Percentiles rank a stretch among this genome's conserved stretches.
phyloP scores from a whole-genome alignment of 1,284 basidiomycete species.

The Somion occarium region DNA sequence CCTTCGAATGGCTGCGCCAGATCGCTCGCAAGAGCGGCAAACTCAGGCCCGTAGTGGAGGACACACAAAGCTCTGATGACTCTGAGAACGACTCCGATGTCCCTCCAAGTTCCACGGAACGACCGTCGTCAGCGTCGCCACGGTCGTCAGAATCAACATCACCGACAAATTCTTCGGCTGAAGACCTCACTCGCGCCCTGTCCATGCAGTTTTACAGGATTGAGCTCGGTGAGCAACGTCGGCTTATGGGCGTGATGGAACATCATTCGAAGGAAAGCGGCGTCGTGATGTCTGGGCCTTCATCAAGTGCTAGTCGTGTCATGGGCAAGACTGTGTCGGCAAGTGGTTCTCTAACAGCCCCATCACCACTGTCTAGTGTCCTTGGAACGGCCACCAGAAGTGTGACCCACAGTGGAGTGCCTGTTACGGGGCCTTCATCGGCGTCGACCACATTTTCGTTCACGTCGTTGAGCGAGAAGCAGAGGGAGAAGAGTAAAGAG shows the following conservation, averaged over 20 bases:
- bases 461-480: background rate
- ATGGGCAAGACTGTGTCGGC: conserved; percentile 5
- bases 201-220: conserved; percentile 91
- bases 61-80: conserved; percentile 14
- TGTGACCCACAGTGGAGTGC: conserved; percentile 2
- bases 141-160: conserved; percentile 18
- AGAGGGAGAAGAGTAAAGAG: conserved; percentile 13
- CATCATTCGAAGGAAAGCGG: conserved; percentile 69
- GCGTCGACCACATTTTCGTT: background rate
- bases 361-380: background rate
- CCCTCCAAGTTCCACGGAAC: conserved; percentile 3
- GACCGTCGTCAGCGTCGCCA: conserved; percentile 25
- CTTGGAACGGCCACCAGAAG: background rate
- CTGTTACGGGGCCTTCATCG: background rate
- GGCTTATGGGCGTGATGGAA: conserved; percentile 90
- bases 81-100: conserved; percentile 14
- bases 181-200: conserved; percentile 61
- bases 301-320: too few species aligned
- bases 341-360: conserved; percentile 1
- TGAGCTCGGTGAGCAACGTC: conserved; percentile 85
- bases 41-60: conserved; percentile 1
- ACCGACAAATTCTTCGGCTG: conserved; percentile 20
- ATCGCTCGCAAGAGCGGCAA: conserved; percentile 46
- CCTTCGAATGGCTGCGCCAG: conserved; percentile 76
- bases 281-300: conserved; percentile 14